Percentiles rank a stretch among this genome's conserved stretches.
Conservation (phyloP, 768 basidiomycete genomes). For the Plicaturopsis crispa region DNA sequence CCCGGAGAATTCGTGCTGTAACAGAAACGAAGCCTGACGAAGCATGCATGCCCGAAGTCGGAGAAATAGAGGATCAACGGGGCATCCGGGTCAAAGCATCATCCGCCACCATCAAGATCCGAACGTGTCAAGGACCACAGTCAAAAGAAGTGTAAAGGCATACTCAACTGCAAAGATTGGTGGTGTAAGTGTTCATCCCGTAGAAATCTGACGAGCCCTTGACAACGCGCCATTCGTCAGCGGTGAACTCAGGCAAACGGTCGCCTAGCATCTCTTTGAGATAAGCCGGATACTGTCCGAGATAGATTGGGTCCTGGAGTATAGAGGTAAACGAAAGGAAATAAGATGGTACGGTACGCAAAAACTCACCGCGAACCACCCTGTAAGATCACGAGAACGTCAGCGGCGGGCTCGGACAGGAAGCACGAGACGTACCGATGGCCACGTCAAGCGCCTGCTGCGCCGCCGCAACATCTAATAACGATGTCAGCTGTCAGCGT, state of each 20-base stretch:
- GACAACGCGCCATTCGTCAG: slow-evolving; percentile 48
- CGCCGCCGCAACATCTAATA: slow-evolving; percentile 55
- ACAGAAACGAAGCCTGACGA: too few species aligned
- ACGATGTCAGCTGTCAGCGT: not conserved
- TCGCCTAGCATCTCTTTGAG: slow-evolving; percentile 49
- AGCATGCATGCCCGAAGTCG: too few species aligned
- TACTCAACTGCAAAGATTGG: slow-evolving; percentile 50
- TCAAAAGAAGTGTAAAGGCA: slow-evolving; percentile 1
- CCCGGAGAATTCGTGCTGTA: too few species aligned
- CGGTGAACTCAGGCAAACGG: slow-evolving; percentile 50
- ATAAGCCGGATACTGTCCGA: slow-evolving; percentile 58
- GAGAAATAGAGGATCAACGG: too few species aligned
- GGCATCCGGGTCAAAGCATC: too few species aligned
- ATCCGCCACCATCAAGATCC: slow-evolving; percentile 4
- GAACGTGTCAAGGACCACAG: not conserved
- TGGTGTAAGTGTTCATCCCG: slow-evolving; percentile 69
- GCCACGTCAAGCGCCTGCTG: slow-evolving; percentile 68
- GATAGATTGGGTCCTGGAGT: slow-evolving; percentile 57
- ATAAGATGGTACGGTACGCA: slow-evolving; percentile 8
- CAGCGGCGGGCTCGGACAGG: slow-evolving; percentile 13
- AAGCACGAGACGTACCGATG: slow-evolving; percentile 45
- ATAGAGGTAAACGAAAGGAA: not conserved
- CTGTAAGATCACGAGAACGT: slow-evolving; percentile 21
- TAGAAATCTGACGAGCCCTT: slow-evolving; percentile 66
- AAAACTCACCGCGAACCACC: slow-evolving; percentile 49